Evolutionary conservation across 2,329 filamentous ascomycete genomes (phyloP).

Genomic region (Verticillium tricorpus): DNA sequence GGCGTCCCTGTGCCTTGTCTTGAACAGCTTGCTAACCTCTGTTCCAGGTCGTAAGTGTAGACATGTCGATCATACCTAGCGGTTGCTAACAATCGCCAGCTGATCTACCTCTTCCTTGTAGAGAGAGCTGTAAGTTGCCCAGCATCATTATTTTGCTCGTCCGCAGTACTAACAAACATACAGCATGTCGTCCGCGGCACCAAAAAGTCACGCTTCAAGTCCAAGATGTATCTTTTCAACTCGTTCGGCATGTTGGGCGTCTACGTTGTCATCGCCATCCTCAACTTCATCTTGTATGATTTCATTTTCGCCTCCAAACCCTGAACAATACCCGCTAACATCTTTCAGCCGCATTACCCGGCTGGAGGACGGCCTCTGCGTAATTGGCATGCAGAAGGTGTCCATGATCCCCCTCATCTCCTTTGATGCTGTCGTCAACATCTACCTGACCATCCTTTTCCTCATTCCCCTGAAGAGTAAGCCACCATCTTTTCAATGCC

Average conservation of each 20-base stretch:
- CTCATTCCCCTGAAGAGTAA: constrained; percentile 54
- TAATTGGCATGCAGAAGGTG: constrained; percentile 56
- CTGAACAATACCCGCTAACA: neutral
- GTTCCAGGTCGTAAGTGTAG: constrained; percentile 25
- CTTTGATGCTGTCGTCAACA: constrained; percentile 57
- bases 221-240: constrained; percentile 58
- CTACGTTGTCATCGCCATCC: constrained; percentile 41
- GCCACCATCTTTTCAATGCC: constrained; percentile 9
- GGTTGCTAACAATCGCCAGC: constrained; percentile 18
- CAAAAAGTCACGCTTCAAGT: constrained; percentile 45
- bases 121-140: constrained; percentile 52
- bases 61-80: too few relatives aligned
- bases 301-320: too few relatives aligned
- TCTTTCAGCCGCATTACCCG: constrained; percentile 49
- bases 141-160: neutral
- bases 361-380: constrained; percentile 50
- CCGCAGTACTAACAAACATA: constrained; percentile 6
- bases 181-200: constrained; percentile 55
- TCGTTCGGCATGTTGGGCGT: constrained; percentile 49
- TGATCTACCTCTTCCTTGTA: constrained; percentile 62
- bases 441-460: constrained; percentile 61
- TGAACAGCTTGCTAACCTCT: neutral
- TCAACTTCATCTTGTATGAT: constrained; percentile 58
- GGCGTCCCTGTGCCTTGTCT: neutral
- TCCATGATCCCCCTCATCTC: constrained; percentile 58